Conservation (phyloP, 306 rosid species). For the Quercus dentata region DNA sequence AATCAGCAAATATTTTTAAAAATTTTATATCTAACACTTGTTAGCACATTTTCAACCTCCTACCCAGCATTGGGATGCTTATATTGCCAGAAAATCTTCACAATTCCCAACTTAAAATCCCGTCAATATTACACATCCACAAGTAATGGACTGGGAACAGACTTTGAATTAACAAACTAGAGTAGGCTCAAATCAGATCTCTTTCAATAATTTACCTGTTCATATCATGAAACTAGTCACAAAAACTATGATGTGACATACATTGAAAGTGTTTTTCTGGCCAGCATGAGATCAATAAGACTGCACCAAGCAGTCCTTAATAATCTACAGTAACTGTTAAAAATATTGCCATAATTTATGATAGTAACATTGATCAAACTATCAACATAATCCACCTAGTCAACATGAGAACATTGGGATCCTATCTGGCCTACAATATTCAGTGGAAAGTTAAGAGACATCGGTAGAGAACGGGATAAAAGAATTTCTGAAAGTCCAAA, state of each 20-base stretch:
- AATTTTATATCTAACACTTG: neutral
- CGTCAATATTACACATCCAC: neutral
- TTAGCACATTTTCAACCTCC: neutral
- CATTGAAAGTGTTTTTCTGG: neutral
- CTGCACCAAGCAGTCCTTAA: neutral
- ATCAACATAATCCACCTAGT: neutral
- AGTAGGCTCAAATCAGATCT: neutral
- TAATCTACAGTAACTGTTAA: neutral
- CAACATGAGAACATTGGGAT: neutral
- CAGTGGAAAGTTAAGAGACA: neutral
- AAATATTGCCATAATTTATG: neutral
- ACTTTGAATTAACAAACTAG: neutral
- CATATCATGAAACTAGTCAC: neutral
- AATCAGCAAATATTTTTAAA: neutral
- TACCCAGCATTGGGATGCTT: neutral
- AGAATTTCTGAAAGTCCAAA: neutral
- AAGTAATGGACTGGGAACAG: neutral
- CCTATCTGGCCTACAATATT: neutral
- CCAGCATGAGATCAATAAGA: neutral
- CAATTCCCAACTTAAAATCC: neutral
- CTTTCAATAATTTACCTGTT: neutral
- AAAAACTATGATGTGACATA: neutral
- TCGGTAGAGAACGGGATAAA: neutral
- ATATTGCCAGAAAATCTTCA: neutral
- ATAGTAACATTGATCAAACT: neutral